These are phyloP conservation scores for Phlebiopsis gigantea DNA, from an alignment of 768 basidiomycete species.

Conservation along the genomic window DNA sequence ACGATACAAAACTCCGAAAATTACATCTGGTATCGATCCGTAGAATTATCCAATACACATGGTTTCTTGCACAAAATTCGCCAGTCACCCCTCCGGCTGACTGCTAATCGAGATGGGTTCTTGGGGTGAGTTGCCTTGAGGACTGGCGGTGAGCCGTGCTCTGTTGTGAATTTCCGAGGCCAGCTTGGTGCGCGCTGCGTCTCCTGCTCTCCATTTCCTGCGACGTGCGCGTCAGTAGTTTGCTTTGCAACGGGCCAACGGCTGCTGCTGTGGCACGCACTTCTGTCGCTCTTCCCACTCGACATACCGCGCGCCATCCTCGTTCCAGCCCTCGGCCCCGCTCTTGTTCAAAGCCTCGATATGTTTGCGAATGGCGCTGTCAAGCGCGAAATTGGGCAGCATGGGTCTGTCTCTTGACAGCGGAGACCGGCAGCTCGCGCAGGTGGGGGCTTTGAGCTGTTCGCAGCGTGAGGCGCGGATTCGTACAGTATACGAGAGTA, in stretches of 20 bases:
- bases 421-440: constrained; percentile 54
- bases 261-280: constrained; percentile 45
- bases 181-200: not conserved
- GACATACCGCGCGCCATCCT: constrained; percentile 36
- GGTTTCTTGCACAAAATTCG: not conserved
- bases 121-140: not conserved
- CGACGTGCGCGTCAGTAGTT: not conserved
- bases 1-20: no score
- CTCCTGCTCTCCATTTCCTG: constrained; percentile 14
- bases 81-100: not conserved
- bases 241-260: no score
- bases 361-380: constrained; percentile 57
- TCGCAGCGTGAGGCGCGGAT: not conserved
- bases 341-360: constrained; percentile 40
- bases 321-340: constrained; percentile 49
- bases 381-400: constrained; percentile 60
- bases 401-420: constrained; percentile 39
- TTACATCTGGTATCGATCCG: not conserved
- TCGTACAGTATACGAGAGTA: not conserved
- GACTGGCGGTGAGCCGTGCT: not conserved
- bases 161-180: not conserved
- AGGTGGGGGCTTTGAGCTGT: constrained; percentile 40
- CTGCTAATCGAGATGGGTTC: not conserved
- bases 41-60: not conserved
- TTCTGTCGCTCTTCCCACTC: constrained; percentile 53